Percentiles rank a stretch among this genome's conserved stretches.
These are phyloP conservation scores for Aspergillus latus DNA, from an alignment of 2,329 filamentous ascomycete genomes.

Conservation along the genomic window DNA sequence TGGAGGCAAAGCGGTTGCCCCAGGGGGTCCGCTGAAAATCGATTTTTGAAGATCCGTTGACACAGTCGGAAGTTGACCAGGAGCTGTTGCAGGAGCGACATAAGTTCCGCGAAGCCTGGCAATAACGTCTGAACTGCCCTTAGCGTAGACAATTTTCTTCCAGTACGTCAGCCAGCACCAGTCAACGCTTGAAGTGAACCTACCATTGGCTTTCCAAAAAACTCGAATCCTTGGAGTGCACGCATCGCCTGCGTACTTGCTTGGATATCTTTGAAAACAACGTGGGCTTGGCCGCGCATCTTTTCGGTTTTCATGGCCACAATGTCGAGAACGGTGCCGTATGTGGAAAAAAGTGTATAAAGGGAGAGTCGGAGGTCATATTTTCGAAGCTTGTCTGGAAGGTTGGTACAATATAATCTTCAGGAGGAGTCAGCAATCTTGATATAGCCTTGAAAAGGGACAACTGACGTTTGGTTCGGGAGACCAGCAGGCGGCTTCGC, in stretches of 20 bases:
- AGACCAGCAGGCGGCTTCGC: slow-evolving; percentile 51
- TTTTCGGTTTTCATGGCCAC: slow-evolving; percentile 83
- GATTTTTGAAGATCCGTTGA: slow-evolving; percentile 75
- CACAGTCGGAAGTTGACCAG: slow-evolving; percentile 57
- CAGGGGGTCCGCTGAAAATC: slow-evolving; percentile 68
- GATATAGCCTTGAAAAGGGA: slow-evolving; percentile 5
- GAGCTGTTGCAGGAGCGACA: slow-evolving; percentile 59
- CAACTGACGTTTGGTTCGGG: slow-evolving; percentile 73
- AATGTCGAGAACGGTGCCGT: slow-evolving; percentile 88
- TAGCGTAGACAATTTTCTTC: slow-evolving; percentile 88
- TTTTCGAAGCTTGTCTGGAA: slow-evolving; percentile 89
- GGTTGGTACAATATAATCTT: slow-evolving; percentile 85
- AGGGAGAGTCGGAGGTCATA: slow-evolving; percentile 79
- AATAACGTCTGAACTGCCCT: slow-evolving; percentile 82
- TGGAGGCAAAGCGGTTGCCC: slow-evolving; percentile 44
- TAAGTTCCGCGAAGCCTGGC: slow-evolving; percentile 91
- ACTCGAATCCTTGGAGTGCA: slow-evolving; percentile 77
- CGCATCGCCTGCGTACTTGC: slow-evolving; percentile 94
- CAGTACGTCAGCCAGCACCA: slow-evolving; percentile 5
- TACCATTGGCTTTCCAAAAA: slow-evolving; percentile 84
- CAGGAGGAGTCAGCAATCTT: slow-evolving; percentile 23
- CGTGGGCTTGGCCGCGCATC: slow-evolving; percentile 94
- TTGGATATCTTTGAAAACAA: slow-evolving; percentile 86
- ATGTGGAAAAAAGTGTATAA: slow-evolving; percentile 92
- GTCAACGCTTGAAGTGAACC: background rate